Conservation (phyloP, 306 rosid genomes). For the Begonia loranthoides region DNA sequence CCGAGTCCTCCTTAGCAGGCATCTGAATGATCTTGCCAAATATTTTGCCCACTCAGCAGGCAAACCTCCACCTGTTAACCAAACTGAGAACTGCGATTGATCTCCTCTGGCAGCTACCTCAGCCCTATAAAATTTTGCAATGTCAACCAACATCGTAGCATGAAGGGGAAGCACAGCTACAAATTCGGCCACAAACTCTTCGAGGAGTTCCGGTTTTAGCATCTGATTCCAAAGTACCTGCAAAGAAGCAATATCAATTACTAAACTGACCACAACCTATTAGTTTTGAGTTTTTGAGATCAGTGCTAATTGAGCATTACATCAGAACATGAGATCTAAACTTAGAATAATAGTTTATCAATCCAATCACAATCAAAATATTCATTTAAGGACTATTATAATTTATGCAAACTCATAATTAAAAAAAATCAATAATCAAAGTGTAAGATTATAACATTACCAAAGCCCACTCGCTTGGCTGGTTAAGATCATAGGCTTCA, state of each 20-base stretch:
- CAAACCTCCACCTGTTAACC: conserved; percentile 96
- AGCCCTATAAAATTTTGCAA: conserved; percentile 75
- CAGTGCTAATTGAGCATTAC: too few species aligned
- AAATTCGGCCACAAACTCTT: conserved; percentile 89
- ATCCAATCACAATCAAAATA: too few species aligned
- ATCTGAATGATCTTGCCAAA: conserved; percentile 81
- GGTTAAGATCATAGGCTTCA: conserved; percentile 94
- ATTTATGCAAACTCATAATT: too few species aligned
- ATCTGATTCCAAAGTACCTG: conserved; percentile 78
- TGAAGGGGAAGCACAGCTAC: conserved; percentile 88
- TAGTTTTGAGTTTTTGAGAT: too few species aligned
- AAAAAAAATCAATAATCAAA: too few species aligned
- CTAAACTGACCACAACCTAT: too few species aligned
- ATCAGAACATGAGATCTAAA: too few species aligned
- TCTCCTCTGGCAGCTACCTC: conserved; percentile 96
- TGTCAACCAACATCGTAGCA: conserved; percentile 68
- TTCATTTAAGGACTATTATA: too few species aligned
- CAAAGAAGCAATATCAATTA: too few species aligned
- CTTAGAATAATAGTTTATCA: too few species aligned
- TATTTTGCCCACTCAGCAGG: conserved; percentile 97
- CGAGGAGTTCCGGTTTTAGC: conserved; percentile 90
- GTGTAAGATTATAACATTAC: conserved; percentile 6
- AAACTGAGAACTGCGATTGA: conserved; percentile 91
- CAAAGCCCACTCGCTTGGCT: conserved; percentile 93
- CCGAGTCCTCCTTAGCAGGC: conserved; percentile 77